Evolutionary conservation across 2,329 filamentous ascomycete species (phyloP), one percentile per base, ranked within the genome.

Genomic region (Fusarium robinianum): DNA sequence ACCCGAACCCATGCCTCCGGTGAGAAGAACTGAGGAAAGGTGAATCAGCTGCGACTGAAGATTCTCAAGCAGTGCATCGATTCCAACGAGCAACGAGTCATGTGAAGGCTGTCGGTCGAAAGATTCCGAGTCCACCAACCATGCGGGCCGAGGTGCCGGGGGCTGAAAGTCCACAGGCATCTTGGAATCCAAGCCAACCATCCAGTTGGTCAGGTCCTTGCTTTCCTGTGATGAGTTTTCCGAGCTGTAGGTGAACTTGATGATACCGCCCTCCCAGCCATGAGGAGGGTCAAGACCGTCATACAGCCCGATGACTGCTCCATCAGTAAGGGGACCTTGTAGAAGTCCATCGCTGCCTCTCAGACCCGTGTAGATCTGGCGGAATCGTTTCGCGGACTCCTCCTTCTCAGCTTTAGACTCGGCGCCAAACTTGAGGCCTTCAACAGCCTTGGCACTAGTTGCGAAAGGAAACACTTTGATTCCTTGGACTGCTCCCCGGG

Each of bases 11-110:
- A 96, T 81, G 1, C 88, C 89, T 25, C 94, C 94, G 0, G 90
- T 95, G 29, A 99, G 69, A 16, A 99, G 75, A 1, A 96, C 88
- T 0, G 94, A 97, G 0, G 92, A 96, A 53, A 88, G 81, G 57
- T 95, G 88, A 1, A 85, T 82, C 4, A 99, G 73, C 57, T 95
- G 88, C 2, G 82, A 84, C 47, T 85, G 76, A 14, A 95, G 75
- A 55, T 89, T 83, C 5, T 79, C 75, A 18, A 96, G 78, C 0
- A 95, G 72, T 2, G 78, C 72, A 58, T 97, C 90, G 44, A 97
- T 92, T 2, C 91, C 92, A 12, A 97, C 90, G 54, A 99, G 74
- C 4, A 77, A 65, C 8, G 86, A 81, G 23, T 78, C 69, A 15
- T 72, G 63, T 7, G 78, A 72, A 7, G 88, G 68, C 7, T 77